A percentile compares a stretch with the other conserved stretches of the same genome.
Conservation (phyloP, 2,329 filamentous ascomycete genomes). For the Arthrinium puccinioides region DNA sequence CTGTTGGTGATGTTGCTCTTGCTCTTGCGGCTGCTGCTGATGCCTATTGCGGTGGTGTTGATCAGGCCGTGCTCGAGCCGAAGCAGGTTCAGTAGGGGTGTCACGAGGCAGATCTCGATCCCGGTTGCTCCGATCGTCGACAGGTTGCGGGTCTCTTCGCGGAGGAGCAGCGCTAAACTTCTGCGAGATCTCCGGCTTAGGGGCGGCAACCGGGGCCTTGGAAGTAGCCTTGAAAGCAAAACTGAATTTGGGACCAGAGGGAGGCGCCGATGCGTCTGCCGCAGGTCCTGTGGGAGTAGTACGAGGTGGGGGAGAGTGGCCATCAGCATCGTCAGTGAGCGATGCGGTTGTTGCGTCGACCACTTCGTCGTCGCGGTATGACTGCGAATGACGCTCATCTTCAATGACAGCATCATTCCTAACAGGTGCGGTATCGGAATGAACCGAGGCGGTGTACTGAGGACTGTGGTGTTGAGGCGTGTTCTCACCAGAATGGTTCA, state of each 20-base stretch:
- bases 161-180: conserved; percentile 59
- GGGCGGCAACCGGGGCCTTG: conserved; percentile 47
- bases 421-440: conserved; percentile 15
- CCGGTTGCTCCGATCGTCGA: conserved; percentile 23
- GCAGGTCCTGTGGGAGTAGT: conserved; percentile 47
- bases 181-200: conserved; percentile 59
- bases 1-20: conserved; percentile 2
- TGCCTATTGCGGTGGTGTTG: conserved; percentile 18
- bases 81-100: conserved; percentile 23
- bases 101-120: conserved; percentile 22
- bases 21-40: conserved; percentile 5
- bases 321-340: too few relatives aligned
- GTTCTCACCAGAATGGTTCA: conserved; percentile 22
- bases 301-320: conserved; percentile 46
- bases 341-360: too few relatives aligned
- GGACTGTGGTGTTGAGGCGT: conserved; percentile 23
- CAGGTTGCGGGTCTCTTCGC: conserved; percentile 36
- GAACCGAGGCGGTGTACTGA: conserved; percentile 14
- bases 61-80: conserved; percentile 20
- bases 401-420: conserved; percentile 38
- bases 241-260: conserved; percentile 66
- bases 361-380: conserved; percentile 63
- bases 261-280: conserved; percentile 26
- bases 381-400: conserved; percentile 50
- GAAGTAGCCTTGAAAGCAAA: conserved; percentile 82